Percentiles rank a stretch among this genome's conserved stretches.
Conservation (phyloP, 2,329 filamentous ascomycete species). For the Nectriaceae sp. region DNA sequence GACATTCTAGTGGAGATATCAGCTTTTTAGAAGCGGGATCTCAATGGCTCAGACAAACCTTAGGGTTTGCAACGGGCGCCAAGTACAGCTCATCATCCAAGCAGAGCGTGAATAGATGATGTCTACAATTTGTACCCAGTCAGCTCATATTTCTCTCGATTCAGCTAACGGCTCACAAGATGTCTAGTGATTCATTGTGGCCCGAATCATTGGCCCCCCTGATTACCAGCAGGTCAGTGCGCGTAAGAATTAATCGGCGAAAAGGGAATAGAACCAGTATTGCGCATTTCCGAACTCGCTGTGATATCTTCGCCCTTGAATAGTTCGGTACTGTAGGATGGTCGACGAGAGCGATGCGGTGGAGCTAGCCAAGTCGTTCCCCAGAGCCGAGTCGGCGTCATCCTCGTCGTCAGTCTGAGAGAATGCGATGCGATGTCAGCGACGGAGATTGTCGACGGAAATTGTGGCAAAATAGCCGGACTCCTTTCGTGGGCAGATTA, state of each 20-base stretch:
- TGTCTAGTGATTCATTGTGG: neutral
- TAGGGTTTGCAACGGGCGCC: neutral
- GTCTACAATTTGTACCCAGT: neutral
- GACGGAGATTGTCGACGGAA: neutral
- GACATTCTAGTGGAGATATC: neutral
- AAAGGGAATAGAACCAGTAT: neutral
- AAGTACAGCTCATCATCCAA: neutral
- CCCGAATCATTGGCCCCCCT: neutral
- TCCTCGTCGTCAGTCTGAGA: neutral
- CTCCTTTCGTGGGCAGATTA: neutral
- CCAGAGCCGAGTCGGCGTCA: neutral
- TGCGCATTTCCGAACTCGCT: constrained; percentile 3
- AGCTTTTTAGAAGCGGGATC: too few relatives aligned
- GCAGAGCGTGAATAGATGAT: neutral
- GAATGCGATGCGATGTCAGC: too few relatives aligned
- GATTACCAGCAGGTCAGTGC: too few relatives aligned
- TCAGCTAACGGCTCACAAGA: neutral
- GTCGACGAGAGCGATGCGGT: constrained; percentile 3
- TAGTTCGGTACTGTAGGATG: constrained; percentile 5
- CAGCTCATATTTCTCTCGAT: too few relatives aligned
- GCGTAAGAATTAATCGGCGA: neutral
- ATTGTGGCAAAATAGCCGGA: neutral
- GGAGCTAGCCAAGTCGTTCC: neutral
- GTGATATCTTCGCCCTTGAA: constrained; percentile 6
- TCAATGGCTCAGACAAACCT: neutral